Conservation (phyloP, 257 asterid genomes). For the Primulina eburnea region DNA sequence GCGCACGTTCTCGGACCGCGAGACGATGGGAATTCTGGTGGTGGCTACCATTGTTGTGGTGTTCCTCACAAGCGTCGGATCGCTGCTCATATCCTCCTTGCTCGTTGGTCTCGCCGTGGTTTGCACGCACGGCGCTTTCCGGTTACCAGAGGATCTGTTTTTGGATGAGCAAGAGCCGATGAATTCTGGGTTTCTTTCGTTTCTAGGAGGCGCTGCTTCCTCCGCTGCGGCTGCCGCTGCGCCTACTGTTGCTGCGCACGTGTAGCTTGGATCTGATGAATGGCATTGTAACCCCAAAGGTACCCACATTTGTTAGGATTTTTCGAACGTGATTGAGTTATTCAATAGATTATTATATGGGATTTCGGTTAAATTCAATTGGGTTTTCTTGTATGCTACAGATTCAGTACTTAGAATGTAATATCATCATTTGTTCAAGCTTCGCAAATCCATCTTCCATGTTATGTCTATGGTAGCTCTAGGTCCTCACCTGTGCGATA, state of each 20-base stretch:
- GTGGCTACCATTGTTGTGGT: conserved; percentile 64
- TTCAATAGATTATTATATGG: conserved; percentile 1
- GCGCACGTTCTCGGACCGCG: conserved; percentile 74
- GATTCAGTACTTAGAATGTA: too few species aligned
- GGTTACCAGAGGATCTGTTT: conserved; percentile 82
- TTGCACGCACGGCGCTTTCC: conserved; percentile 71
- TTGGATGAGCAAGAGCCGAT: conserved; percentile 77
- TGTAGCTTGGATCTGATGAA: conserved; percentile 34
- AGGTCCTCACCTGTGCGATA: too few species aligned
- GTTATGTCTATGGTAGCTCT: too few species aligned
- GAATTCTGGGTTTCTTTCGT: conserved; percentile 61
- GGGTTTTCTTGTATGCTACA: too few species aligned
- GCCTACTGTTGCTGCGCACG: conserved; percentile 62
- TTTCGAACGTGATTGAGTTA: not conserved
- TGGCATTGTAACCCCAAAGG: conserved; percentile 23
- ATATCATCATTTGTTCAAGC: too few species aligned
- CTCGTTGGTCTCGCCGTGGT: conserved; percentile 72
- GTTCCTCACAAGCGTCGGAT: conserved; percentile 79
- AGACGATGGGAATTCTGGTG: conserved; percentile 56
- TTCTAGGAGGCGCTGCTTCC: conserved; percentile 77
- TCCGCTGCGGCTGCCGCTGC: conserved; percentile 63
- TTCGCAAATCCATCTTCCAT: too few species aligned
- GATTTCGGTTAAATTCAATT: too few species aligned
- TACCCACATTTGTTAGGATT: conserved; percentile 6
- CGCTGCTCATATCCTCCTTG: conserved; percentile 65